Percentiles rank a stretch among this genome's conserved stretches.
These are phyloP conservation scores for Aspergillus pseudonomiae DNA, from an alignment of 2,329 filamentous ascomycete species.

Conservation along the genomic window DNA sequence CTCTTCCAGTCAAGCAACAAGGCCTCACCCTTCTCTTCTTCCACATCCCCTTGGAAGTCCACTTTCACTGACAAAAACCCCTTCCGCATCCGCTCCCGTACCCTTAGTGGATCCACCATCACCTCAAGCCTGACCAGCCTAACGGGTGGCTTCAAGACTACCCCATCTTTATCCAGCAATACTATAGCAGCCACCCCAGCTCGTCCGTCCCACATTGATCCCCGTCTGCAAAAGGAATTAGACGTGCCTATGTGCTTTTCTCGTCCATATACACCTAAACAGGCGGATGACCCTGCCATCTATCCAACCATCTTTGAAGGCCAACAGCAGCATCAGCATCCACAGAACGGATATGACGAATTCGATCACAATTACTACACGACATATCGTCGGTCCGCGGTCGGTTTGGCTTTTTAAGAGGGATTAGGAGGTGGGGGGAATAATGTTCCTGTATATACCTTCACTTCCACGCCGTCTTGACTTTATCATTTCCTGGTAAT, in stretches of 20 bases:
- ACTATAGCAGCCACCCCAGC: neutral
- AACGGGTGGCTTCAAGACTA: conserved; percentile 12
- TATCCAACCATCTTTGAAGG: conserved; percentile 32
- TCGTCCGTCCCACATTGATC: neutral
- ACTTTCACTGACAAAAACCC: conserved; percentile 24
- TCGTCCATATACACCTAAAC: neutral
- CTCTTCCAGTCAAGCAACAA: conserved; percentile 28
- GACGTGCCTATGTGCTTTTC: neutral
- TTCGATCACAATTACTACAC: conserved; percentile 15
- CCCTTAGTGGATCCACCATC: conserved; percentile 40
- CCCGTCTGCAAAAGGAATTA: neutral
- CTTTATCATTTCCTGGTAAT: neutral
- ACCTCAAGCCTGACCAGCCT: conserved; percentile 32
- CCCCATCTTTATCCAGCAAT: neutral
- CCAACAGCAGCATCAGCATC: conserved; percentile 23
- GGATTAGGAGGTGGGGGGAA: neutral
- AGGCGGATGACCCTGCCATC: conserved; percentile 1
- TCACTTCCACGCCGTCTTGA: neutral
- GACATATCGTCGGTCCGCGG: conserved; percentile 27
- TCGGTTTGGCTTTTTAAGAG: conserved; percentile 37
- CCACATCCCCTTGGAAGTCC: conserved; percentile 18
- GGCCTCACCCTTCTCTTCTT: conserved; percentile 6
- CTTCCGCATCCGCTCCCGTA: conserved; percentile 34
- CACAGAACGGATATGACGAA: conserved; percentile 18
- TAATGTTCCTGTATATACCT: neutral